Percentiles rank a stretch among this genome's conserved stretches.
Evolutionary conservation across 345 rosid genomes (phyloP).

Genomic region (Cochlearia excelsa): DNA sequence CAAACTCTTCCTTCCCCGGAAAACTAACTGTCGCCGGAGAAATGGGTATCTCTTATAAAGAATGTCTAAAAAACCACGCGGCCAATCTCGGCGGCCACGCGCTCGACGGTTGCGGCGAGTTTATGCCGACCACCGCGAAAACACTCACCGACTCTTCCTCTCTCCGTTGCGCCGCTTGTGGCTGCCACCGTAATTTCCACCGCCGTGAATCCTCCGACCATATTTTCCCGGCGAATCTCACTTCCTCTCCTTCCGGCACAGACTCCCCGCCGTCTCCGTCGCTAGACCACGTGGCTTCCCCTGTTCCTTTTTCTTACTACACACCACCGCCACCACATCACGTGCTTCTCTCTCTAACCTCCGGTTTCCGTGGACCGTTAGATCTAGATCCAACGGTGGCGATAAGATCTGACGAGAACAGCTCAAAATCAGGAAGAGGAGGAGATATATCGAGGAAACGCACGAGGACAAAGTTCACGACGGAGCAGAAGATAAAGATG

Average conservation of each 20-base stretch:
- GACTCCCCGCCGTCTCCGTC: conserved; percentile 37
- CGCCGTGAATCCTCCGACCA: conserved; percentile 40
- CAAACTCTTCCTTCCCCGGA: conserved; percentile 21
- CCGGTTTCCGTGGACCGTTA: conserved; percentile 37
- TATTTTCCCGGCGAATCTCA: conserved; percentile 23
- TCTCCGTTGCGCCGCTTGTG: conserved; percentile 76
- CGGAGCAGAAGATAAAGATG: conserved; percentile 73
- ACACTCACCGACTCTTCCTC: conserved; percentile 46
- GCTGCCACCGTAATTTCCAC: conserved; percentile 60
- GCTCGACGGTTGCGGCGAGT: conserved; percentile 86
- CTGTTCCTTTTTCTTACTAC: conserved; percentile 59
- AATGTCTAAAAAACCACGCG: conserved; percentile 82
- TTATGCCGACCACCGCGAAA: conserved; percentile 50
- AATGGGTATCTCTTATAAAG: conserved; percentile 63
- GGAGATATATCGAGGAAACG: conserved; percentile 42
- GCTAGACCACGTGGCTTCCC: conserved; percentile 44
- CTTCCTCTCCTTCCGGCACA: conserved; percentile 32
- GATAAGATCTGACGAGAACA: conserved; percentile 22
- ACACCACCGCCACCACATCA: conserved; percentile 58
- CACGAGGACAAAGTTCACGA: conserved; percentile 64
- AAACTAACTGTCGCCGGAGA: conserved; percentile 16
- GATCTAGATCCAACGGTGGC: conserved; percentile 35
- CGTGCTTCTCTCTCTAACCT: conserved; percentile 51
- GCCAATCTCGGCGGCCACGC: conserved; percentile 72
- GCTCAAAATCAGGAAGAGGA: conserved; percentile 15